Base-by-base conservation (phyloP, 2,329 filamentous ascomycete species). In the Alternaria postmessia region DNA sequence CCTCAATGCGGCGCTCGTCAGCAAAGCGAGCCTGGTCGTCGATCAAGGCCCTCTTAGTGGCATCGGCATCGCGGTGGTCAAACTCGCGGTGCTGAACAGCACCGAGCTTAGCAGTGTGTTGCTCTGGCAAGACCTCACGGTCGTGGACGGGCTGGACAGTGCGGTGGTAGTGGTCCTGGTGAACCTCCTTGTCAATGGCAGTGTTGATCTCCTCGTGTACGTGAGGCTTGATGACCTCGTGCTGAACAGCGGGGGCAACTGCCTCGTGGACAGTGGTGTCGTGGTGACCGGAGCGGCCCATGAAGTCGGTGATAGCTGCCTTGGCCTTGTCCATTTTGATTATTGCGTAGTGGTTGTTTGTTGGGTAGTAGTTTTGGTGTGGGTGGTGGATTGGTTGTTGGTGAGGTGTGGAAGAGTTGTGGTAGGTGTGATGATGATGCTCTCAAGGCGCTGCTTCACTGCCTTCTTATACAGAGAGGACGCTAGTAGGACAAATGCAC, bases 91-190 rank as follows among this genome's bases (percentile, higher is more conserved):
- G 83, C 77, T 91, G 83, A 0, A 89, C 85, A 2, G 82, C 82
- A 2, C 81, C 79, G 16, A 88, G 72, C 38, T 89, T 86, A 74
- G 89, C 85, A 20, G 81, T 79, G 72, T 91, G 89, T 75, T 88
- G 79, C 77, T 91, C 89, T 0, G 89, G 87, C 0, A 85, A 76
- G 9, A 82, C 81, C 70, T 86, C 86, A 64, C 82, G 78, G 67
- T 87, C 81, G 18, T 80, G 58, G 24, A 92, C 79, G 0, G 89
- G 89, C 78, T 92, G 89, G 1, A 91, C 80, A 0, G 87, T 88
- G 47, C 88, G 90, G 75, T 92, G 88, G 75, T 91, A 87, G 69
- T 92, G 89, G 60, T 91, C 87, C 74, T 91, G 89, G 72, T 92
- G 89, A 4, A 91, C 81, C 68, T 92, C 89, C 66, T 85, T 86